Evolutionary conservation across 148 eudicot genomes (phyloP).

Genomic region (Fallopia convolvulus): DNA sequence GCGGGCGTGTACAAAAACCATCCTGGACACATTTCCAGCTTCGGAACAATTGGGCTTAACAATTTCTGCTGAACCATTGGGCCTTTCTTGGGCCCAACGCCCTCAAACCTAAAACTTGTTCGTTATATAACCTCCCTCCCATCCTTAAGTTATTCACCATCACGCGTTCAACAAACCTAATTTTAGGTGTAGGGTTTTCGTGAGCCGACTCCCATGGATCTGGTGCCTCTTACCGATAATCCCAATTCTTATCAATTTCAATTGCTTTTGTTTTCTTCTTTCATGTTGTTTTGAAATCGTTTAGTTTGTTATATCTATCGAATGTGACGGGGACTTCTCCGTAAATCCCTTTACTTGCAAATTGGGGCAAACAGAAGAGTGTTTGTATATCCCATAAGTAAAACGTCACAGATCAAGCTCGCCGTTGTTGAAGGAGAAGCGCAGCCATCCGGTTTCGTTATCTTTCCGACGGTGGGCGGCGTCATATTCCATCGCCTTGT

Average conservation of each 20-base stretch:
- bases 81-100: not conserved
- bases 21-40: not conserved
- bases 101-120: not conserved
- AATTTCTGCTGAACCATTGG: not conserved
- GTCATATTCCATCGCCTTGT: conserved; percentile 43
- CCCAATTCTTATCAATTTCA: not conserved
- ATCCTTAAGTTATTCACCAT: no score
- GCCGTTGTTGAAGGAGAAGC: conserved; percentile 16
- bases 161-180: not conserved
- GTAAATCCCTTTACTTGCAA: conserved; percentile 25
- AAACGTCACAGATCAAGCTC: conserved; percentile 28
- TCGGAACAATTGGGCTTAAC: not conserved
- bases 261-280: not conserved
- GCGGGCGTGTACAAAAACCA: not conserved
- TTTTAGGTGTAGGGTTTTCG: not conserved
- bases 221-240: not conserved
- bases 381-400: conserved; percentile 33
- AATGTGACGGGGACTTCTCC: conserved; percentile 38
- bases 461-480: conserved; percentile 14
- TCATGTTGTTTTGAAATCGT: not conserved
- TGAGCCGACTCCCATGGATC: not conserved
- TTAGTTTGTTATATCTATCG: not conserved
- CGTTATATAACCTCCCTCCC: not conserved
- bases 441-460: not conserved
- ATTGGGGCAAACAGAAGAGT: conserved; percentile 30